These are phyloP conservation scores for Sporormia fimetaria DNA, from an alignment of 495 filamentous ascomycete genomes.

Conservation along the genomic window DNA sequence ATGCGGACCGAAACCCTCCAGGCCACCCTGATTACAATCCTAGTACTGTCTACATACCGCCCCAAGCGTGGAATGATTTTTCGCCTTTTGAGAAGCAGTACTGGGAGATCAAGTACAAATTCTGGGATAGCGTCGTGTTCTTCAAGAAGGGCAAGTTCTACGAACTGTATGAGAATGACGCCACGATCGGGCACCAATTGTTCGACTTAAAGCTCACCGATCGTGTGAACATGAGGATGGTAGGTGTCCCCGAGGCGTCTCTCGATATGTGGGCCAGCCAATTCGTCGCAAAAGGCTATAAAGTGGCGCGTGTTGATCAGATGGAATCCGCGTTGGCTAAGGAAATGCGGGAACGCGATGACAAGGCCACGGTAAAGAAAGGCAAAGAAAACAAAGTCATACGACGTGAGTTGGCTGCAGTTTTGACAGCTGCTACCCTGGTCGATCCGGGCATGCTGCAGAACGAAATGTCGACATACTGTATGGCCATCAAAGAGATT, in stretches of 20 bases:
- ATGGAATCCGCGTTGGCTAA: slow-evolving; percentile 90
- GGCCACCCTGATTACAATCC: slow-evolving; percentile 87
- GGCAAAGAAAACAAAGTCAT: slow-evolving; percentile 84
- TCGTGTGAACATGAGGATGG: slow-evolving; percentile 98
- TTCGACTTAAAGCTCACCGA: slow-evolving; percentile 98
- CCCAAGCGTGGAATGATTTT: slow-evolving; percentile 61
- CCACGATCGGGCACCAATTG: slow-evolving; percentile 89
- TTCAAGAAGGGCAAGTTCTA: slow-evolving; percentile 99
- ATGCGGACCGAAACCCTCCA: slow-evolving; percentile 68
- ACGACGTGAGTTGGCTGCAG: slow-evolving; percentile 74
- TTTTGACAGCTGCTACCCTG: slow-evolving; percentile 83
- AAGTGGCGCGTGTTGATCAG: slow-evolving; percentile 94
- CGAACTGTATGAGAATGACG: slow-evolving; percentile 96
- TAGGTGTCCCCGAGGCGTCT: slow-evolving; percentile 83
- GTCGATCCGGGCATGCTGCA: slow-evolving; percentile 95
- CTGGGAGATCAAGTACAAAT: slow-evolving; percentile 98
- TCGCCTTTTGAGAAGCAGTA: slow-evolving; percentile 96
- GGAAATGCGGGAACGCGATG: slow-evolving; percentile 87
- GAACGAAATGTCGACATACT: slow-evolving; percentile 95
- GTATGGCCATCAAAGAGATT: slow-evolving; percentile 89
- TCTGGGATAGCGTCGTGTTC: slow-evolving; percentile 96
- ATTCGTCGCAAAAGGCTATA: slow-evolving; percentile 87
- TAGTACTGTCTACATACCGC: slow-evolving; percentile 80
- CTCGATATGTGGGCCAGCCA: slow-evolving; percentile 89
- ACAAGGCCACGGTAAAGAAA: slow-evolving; percentile 38